Conservation (phyloP, 306 rosid species). For the Ochetophila trinervis region DNA sequence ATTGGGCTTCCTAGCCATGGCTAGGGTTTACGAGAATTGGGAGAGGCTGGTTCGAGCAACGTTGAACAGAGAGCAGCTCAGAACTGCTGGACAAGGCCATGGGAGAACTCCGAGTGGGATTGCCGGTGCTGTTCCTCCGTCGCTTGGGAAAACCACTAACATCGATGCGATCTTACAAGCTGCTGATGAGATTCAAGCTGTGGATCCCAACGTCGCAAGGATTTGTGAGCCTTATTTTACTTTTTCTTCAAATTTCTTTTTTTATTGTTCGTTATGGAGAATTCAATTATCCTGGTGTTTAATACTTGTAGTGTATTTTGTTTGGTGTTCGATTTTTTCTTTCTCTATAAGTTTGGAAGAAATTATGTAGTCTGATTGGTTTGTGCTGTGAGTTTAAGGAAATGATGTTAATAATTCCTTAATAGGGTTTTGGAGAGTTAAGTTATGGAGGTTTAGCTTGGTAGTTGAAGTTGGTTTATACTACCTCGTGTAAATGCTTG, state of each 20-base stretch:
- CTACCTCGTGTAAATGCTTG: neutral
- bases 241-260: neutral
- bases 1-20: slow-evolving; percentile 54
- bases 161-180: slow-evolving; percentile 82
- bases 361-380: neutral
- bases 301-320: neutral
- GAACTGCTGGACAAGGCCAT: slow-evolving; percentile 65
- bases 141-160: slow-evolving; percentile 63
- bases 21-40: slow-evolving; percentile 74
- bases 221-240: slow-evolving; percentile 48
- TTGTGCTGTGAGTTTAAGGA: neutral
- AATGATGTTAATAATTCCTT: neutral
- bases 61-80: slow-evolving; percentile 58
- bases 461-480: neutral
- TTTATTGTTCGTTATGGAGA: neutral
- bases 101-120: slow-evolving; percentile 62
- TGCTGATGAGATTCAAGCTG: slow-evolving; percentile 82
- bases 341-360: neutral
- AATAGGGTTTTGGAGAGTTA: neutral
- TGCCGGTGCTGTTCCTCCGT: slow-evolving; percentile 77
- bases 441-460: slow-evolving; percentile 6
- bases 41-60: slow-evolving; percentile 81
- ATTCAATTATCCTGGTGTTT: slow-evolving; percentile 5
- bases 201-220: slow-evolving; percentile 71
- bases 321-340: neutral